Evolutionary conservation across 2,329 filamentous ascomycete species (phyloP).

Genomic region (Fusarium mundagurra): DNA sequence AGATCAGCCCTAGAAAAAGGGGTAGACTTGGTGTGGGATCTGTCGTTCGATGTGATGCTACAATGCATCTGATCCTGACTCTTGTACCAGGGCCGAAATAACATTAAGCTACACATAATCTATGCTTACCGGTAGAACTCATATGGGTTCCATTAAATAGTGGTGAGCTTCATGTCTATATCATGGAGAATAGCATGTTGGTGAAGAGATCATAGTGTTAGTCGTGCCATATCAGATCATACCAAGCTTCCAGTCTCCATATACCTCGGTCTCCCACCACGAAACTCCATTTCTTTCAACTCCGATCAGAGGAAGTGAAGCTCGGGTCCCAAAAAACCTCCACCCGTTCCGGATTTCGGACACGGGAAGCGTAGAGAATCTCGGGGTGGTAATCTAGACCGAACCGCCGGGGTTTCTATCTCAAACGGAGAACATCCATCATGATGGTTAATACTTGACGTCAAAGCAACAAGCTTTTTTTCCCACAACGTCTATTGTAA

Average conservation of each 20-base stretch:
- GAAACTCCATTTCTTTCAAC: neutral
- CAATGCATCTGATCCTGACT: neutral
- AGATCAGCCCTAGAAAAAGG: slow-evolving; percentile 26
- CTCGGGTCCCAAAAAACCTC: neutral
- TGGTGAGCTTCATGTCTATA: neutral
- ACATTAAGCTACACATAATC: neutral
- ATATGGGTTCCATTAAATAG: accelerated
- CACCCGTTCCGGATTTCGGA: neutral
- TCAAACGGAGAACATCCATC: neutral
- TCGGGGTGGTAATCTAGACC: slow-evolving; percentile 11
- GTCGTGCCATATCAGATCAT: slow-evolving; percentile 13
- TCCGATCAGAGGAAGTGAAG: neutral
- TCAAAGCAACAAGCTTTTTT: neutral
- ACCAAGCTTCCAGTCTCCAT: neutral
- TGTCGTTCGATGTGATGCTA: neutral
- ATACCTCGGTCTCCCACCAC: neutral
- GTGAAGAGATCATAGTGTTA: neutral
- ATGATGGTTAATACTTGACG: neutral
- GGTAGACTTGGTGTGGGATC: neutral
- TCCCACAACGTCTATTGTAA: neutral
- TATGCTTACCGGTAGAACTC: too few species aligned
- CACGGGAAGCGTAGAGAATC: neutral
- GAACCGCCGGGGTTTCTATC: neutral
- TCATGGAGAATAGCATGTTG: neutral
- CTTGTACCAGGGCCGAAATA: neutral